Evolutionary conservation across 164 flowering plant genomes (phyloP).

Genomic region (Vitis labrusca): DNA sequence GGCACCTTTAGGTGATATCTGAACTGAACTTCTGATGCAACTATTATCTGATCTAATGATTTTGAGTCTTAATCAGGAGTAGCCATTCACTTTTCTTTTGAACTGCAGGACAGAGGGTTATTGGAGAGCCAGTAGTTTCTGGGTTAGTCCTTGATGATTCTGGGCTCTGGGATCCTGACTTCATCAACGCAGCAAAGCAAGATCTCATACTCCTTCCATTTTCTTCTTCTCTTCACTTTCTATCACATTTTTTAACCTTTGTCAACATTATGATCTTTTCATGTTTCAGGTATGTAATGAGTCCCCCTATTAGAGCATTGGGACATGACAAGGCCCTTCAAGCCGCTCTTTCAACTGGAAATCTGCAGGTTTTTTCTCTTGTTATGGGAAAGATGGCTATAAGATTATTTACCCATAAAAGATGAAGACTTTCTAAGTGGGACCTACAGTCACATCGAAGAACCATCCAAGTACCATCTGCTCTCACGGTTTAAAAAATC

Average conservation of each 20-base stretch:
- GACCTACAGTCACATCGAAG: too few relatives aligned
- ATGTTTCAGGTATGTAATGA: constrained; percentile 90
- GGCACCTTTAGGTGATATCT: too few relatives aligned
- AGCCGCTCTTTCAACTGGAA: constrained; percentile 82
- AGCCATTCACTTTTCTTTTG: background rate
- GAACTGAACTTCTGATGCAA: too few relatives aligned
- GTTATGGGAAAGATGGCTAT: background rate
- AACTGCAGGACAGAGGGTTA: constrained; percentile 85
- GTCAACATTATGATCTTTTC: constrained; percentile 1
- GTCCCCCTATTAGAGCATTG: constrained; percentile 87
- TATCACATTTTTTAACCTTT: background rate
- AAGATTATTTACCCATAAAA: too few relatives aligned
- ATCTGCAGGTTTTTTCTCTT: constrained; percentile 66
- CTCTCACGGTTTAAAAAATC: too few relatives aligned
- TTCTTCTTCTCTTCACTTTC: constrained; percentile 1
- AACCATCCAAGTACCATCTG: too few relatives aligned
- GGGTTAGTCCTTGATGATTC: constrained; percentile 86
- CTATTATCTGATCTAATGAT: background rate
- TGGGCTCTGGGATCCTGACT: constrained; percentile 88
- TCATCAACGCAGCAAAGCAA: constrained; percentile 83
- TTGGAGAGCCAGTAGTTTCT: constrained; percentile 92
- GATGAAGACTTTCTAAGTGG: too few relatives aligned
- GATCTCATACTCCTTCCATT: constrained; percentile 17
- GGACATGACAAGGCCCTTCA: constrained; percentile 91
- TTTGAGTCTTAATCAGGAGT: background rate